Evolutionary conservation across 1,284 basidiomycete species (phyloP).

Genomic region (Malassezia sympodialis): DNA sequence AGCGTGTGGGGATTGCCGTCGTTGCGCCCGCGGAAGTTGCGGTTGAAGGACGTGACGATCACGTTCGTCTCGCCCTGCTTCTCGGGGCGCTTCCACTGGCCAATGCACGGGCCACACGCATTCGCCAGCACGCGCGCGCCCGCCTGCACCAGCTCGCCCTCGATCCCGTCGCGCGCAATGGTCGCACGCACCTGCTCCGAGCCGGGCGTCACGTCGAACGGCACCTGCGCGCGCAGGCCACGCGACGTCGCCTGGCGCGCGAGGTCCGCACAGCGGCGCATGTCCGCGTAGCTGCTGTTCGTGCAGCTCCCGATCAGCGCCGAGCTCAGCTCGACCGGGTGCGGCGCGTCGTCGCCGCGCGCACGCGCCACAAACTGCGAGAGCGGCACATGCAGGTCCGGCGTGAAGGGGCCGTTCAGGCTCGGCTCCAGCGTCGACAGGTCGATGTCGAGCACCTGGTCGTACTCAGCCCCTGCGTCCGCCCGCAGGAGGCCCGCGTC

Average conservation of each 20-base stretch:
- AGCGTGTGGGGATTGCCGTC: conserved; percentile 91
- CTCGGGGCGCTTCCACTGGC: conserved; percentile 94
- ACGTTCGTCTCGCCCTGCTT: conserved; percentile 86
- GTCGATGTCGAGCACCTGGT: conserved; percentile 88
- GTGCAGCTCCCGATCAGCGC: conserved; percentile 94
- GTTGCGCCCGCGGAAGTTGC: conserved; percentile 94
- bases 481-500: conserved; percentile 65
- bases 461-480: conserved; percentile 86
- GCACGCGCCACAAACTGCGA: conserved; percentile 77
- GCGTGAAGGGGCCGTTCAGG: conserved; percentile 89
- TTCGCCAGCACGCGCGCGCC: conserved; percentile 90
- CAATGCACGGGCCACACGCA: conserved; percentile 97
- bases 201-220: conserved; percentile 93
- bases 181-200: conserved; percentile 96
- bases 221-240: conserved; percentile 72
- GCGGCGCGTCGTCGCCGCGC: conserved; percentile 70
- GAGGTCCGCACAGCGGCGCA: conserved; percentile 77
- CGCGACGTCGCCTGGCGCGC: conserved; percentile 78
- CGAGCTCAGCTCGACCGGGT: conserved; percentile 67
- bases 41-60: conserved; percentile 94
- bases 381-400: conserved; percentile 89
- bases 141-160: conserved; percentile 67
- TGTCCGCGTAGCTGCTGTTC: conserved; percentile 56
- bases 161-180: conserved; percentile 85
- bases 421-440: conserved; percentile 85